Base-by-base conservation (phyloP, 257 asterid species). In the Solanum megistacrolobum region DNA sequence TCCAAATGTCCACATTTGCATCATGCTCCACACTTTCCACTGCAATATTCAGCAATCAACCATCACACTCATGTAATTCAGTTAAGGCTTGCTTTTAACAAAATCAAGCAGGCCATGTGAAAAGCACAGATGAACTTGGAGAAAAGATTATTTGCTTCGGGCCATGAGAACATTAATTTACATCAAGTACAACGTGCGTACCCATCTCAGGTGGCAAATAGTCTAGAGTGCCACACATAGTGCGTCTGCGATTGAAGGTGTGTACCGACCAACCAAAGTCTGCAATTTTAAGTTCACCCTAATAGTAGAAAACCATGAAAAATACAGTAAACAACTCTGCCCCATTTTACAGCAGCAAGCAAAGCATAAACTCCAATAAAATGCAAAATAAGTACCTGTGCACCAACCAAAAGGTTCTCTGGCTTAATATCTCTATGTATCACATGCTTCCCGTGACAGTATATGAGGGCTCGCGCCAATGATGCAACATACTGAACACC, bases 151-250 rank as follows among this genome's bases (percentile, higher is more conserved):
- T 29, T 48, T 31, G 27, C 4, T 2, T 31, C 21, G 5, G 39
- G 69, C 31, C 39, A 82, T 18, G 39, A 11, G 18, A 48, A 82
- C 43, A 82, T 31, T 3, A 48, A 29, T 41, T 48, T 29, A 48
- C 20, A 82, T 82, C 14, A 25, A 14, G 69, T 82, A 82, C 25
- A 86, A 38, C 11, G 9, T 25, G 65, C 93, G n/a, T 92, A 97
- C 99, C 99, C 99, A 97, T 97, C 94, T 97, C 99, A 31, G 99
- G 99, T 75, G 99, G 99, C 85, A 97, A 98, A 90, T 97, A 96
- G 92, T 97, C 99, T 2, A 97, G 94, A 86, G 99, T 97, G 88
- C 99, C 99, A 88, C 99, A 97, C 99, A 97, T 96, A 35, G 99
- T 97, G 83, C 96, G 93, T 89, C 99, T 92, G 88, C 99, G 98